Evolutionary conservation across 2,329 filamentous ascomycete genomes (phyloP).

Genomic region (Alternaria consortialis): DNA sequence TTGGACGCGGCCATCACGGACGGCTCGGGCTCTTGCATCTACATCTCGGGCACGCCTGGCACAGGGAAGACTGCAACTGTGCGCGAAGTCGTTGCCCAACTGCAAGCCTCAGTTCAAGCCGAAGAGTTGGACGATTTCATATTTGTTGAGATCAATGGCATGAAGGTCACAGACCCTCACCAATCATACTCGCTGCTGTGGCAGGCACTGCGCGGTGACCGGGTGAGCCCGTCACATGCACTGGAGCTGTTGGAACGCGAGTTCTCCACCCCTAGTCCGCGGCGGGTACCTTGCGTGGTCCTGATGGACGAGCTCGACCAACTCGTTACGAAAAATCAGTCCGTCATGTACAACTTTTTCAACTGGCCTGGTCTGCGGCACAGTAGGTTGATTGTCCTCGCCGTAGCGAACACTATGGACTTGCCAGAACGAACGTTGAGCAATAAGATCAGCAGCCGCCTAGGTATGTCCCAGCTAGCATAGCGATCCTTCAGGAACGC

Average conservation of each 20-base stretch:
- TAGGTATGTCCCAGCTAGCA: constrained; percentile 46
- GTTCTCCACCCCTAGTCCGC: constrained; percentile 88
- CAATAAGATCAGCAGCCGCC: constrained; percentile 95
- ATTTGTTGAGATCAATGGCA: constrained; percentile 99
- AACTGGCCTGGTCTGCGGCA: constrained; percentile 96
- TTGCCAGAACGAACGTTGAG: constrained; percentile 92
- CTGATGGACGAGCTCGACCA: constrained; percentile 99
- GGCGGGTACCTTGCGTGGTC: constrained; percentile 93
- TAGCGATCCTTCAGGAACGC: constrained; percentile 30
- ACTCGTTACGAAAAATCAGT: constrained; percentile 96
- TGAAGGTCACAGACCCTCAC: constrained; percentile 98
- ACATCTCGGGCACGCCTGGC: constrained; percentile 97
- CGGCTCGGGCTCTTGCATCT: constrained; percentile 94
- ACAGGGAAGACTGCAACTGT: constrained; percentile 98
- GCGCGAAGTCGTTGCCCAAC: constrained; percentile 87
- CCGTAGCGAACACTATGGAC: constrained; percentile 99
- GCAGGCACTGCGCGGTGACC: constrained; percentile 93
- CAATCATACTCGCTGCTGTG: constrained; percentile 95
- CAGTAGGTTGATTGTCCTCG: constrained; percentile 91
- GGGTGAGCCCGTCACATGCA: constrained; percentile 90
- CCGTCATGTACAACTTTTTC: constrained; percentile 99
- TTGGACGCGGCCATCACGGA: constrained; percentile 94
- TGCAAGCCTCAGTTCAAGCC: constrained; percentile 85
- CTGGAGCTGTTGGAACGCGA: constrained; percentile 90
- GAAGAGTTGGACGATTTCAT: constrained; percentile 98